A percentile compares a stretch with the other conserved stretches of the same genome.
phyloP scores from a whole-genome alignment of 768 basidiomycete genomes.

The Serendipita indica region DNA sequence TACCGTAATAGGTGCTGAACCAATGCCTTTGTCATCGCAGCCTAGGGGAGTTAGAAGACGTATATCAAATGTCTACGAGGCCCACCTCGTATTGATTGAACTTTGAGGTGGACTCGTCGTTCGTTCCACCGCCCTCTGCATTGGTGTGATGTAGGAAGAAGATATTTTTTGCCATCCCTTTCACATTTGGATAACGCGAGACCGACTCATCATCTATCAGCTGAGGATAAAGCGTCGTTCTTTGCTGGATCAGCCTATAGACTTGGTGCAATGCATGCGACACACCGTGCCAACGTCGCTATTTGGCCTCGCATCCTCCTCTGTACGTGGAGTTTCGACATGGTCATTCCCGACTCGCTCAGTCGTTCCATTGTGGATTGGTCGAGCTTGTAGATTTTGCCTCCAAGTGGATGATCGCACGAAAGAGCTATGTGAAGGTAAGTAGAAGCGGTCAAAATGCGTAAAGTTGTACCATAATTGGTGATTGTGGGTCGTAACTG shows the following conservation, averaged over 20 bases:
- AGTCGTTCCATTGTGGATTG: slow-evolving; percentile 67
- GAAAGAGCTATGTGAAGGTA: slow-evolving; percentile 36
- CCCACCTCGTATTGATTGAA: slow-evolving; percentile 53
- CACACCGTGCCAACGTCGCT: slow-evolving; percentile 42
- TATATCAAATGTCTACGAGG: slow-evolving; percentile 26
- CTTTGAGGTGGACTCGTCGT: slow-evolving; percentile 50
- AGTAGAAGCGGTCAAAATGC: neutral
- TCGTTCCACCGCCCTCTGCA: slow-evolving; percentile 42
- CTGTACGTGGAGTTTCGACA: slow-evolving; percentile 60
- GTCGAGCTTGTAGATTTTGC: slow-evolving; percentile 46
- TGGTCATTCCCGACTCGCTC: slow-evolving; percentile 32
- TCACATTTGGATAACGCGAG: slow-evolving; percentile 43
- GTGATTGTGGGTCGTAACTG: slow-evolving; percentile 58
- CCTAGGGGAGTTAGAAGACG: slow-evolving; percentile 28
- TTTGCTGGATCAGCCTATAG: slow-evolving; percentile 16
- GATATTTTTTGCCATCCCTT: slow-evolving; percentile 47
- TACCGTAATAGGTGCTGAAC: slow-evolving; percentile 36
- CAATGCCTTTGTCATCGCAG: slow-evolving; percentile 35
- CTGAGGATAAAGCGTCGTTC: slow-evolving; percentile 44
- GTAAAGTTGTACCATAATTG: slow-evolving; percentile 38
- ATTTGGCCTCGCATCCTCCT: slow-evolving; percentile 62
- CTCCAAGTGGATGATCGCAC: slow-evolving; percentile 47
- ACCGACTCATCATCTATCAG: slow-evolving; percentile 37
- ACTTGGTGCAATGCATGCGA: neutral
- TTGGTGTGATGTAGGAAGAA: slow-evolving; percentile 54